Percentiles rank a stretch among this genome's conserved stretches.
Evolutionary conservation across 345 rosid species (phyloP).

Genomic region (Ricinus communis): DNA sequence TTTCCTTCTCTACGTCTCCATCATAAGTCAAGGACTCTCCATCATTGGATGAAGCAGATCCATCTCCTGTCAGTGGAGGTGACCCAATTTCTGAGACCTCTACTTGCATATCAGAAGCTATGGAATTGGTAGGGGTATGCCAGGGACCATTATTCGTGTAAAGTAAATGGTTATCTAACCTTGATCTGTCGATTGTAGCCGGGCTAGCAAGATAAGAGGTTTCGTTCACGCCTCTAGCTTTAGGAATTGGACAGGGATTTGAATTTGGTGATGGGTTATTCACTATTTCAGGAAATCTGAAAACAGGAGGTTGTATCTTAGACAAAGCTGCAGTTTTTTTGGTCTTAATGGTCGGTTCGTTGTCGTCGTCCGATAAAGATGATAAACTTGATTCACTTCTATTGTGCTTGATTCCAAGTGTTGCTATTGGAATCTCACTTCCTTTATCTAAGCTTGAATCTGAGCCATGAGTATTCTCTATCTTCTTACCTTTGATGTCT

Average conservation of each 20-base stretch:
- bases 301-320: conserved; percentile 25
- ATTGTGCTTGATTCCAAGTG: conserved; percentile 34
- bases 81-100: conserved; percentile 89
- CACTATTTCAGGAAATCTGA: conserved; percentile 20
- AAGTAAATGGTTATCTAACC: conserved; percentile 42
- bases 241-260: conserved; percentile 41
- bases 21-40: conserved; percentile 54
- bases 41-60: conserved; percentile 50
- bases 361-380: conserved; percentile 36
- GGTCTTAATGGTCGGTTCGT: conserved; percentile 23
- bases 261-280: conserved; percentile 28
- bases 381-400: conserved; percentile 32
- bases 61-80: conserved; percentile 59
- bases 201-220: conserved; percentile 39
- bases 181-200: conserved; percentile 36
- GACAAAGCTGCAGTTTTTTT: conserved; percentile 16
- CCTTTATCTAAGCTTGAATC: conserved; percentile 28
- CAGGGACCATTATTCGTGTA: conserved; percentile 30
- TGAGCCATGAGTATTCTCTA: conserved; percentile 3
- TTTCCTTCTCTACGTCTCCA: conserved; percentile 48
- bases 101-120: conserved; percentile 92
- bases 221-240: conserved; percentile 25
- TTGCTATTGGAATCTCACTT: conserved; percentile 35
- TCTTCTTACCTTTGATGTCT: conserved; percentile 9
- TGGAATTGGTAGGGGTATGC: conserved; percentile 60